Evolutionary conservation across 1,139 yeast genomes (phyloP), one percentile per base, ranked within the genome.

Genomic region (Ogataea hybrid): DNA sequence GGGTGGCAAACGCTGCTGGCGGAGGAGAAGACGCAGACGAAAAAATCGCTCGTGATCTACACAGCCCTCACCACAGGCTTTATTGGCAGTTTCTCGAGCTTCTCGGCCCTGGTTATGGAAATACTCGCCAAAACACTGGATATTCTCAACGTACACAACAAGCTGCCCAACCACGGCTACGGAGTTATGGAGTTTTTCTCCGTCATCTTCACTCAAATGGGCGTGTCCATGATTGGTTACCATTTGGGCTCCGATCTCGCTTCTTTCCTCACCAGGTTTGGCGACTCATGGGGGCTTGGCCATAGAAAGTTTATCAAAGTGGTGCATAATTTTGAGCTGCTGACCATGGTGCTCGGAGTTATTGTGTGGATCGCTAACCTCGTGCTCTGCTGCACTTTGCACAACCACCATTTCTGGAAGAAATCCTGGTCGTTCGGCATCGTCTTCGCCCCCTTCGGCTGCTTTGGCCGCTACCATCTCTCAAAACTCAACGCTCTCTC

Each of bases 81-180:
- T 53, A 88, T 92, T 63, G 98, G 98, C 0, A 73, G 92, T 0
- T 66, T 84, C 32, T 86, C 97, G 1, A 85, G 97, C 0, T 88
- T 87, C 54, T 84, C 96, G 4, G 69, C 92, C 0, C 68, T 84
- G 49, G 71, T 88, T 29, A 56, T 82, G 11, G 92, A 84, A 49
- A 63, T 77, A 4, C 84, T 86, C 56, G 64, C 71, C 34, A 68
- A 71, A 35, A 66, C 84, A 3, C 71, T 81, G 2, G 72, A 81
- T 58, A 58, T 76, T 1, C 56, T 58, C n/a, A 58, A 59, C 25
- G 42, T 44, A 21, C 57, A 56, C 30, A 17, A 12, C 8, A 28
- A 30, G 7, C 74, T 75, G 48, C 85, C 86, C 0, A 81, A 79
- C 50, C 68, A 78, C 5, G 96, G 88, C 0, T 88, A 87, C 59